Evolutionary conservation across 2,329 filamentous ascomycete species (phyloP), one percentile per base, ranked within the genome.

Genomic region (Ascochyta clinopodiicola): DNA sequence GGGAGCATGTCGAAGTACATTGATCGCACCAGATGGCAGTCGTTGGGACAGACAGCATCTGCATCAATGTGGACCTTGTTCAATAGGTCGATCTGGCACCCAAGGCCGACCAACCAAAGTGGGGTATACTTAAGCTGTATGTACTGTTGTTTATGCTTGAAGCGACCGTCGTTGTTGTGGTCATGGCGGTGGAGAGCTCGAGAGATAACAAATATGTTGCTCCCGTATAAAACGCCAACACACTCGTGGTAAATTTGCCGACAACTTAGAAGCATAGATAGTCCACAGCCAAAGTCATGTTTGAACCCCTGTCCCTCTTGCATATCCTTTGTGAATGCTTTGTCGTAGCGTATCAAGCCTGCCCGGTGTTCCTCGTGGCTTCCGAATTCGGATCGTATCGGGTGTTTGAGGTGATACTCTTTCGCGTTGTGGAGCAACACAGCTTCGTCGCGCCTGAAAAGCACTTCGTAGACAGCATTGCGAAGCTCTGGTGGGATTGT

Each of bases 401-500:
- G n/a, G 24, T 19, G 29, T 51, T 12, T 22, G 13, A 17, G 36
- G 19, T 24, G 13, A 15, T 52, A 57, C 6, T 37, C 44, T 2
- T 47, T 8, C 2, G 21, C n/a, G 10, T 58, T 47, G 31, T 60
- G 48, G 7, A 56, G 36, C 17, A 56, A 31, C 4, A 63, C 27
- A 22, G 51, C 51, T 31, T 50, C 22, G 6, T 56, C 46, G n/a
- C 43, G 39, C 7, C 37, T 44, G 40, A 59, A 63, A 6, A 61
- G 13, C 2, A 51, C 13, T 12, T 59, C 55, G 38, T 59, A 63
- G 7, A 63, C 38, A 10, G 9, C 10, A 29, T 57, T 59, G 8
- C 61, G 56, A 6, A 60, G 37, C 27, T 63, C 51, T 2, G 56
- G 29, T 17, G 51, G 51, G 21, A 60, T 5, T 7, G 49, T 40